Conservation (phyloP, 768 basidiomycete species). For the Cyclocybe aegerita region DNA sequence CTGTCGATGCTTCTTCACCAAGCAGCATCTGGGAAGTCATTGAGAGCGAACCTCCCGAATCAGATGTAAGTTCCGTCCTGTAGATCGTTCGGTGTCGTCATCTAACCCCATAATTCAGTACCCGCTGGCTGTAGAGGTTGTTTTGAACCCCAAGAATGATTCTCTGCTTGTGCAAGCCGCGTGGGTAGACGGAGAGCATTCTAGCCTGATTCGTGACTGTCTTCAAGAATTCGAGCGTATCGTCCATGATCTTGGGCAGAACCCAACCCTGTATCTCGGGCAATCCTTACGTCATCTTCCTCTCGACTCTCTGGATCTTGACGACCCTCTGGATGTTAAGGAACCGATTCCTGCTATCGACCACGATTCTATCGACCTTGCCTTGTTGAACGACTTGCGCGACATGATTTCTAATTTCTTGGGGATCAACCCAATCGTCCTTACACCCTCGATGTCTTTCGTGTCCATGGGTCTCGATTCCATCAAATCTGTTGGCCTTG, state of each 20-base stretch:
- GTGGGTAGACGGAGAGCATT: constrained; percentile 18
- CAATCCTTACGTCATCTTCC: constrained; percentile 4
- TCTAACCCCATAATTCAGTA: constrained; percentile 18
- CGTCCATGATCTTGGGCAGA: constrained; percentile 11
- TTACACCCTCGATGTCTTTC: constrained; percentile 32
- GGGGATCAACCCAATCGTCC: constrained; percentile 16
- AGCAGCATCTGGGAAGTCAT: constrained; percentile 25
- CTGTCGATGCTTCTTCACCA: constrained; percentile 16
- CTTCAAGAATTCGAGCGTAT: constrained; percentile 23
- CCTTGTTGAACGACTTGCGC: constrained; percentile 13
- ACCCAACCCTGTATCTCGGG: constrained; percentile 5
- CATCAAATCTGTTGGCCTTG: constrained; percentile 44
- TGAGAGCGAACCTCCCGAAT: constrained; percentile 27
- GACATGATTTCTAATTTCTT: constrained; percentile 25
- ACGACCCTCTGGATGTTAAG: background rate
- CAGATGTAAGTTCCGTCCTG: constrained; percentile 25
- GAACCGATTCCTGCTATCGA: background rate
- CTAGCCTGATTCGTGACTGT: constrained; percentile 10
- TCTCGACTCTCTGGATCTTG: background rate
- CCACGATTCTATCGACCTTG: constrained; percentile 10
- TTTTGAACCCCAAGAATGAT: constrained; percentile 23
- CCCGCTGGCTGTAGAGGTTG: constrained; percentile 29
- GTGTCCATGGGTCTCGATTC: constrained; percentile 48
- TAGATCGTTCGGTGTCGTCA: background rate
- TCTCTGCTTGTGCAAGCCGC: constrained; percentile 22